Percentiles rank a stretch among this genome's conserved stretches.
These are phyloP conservation scores for Keithomyces neogunnii DNA, from an alignment of 2,329 filamentous ascomycete species.

Conservation along the genomic window DNA sequence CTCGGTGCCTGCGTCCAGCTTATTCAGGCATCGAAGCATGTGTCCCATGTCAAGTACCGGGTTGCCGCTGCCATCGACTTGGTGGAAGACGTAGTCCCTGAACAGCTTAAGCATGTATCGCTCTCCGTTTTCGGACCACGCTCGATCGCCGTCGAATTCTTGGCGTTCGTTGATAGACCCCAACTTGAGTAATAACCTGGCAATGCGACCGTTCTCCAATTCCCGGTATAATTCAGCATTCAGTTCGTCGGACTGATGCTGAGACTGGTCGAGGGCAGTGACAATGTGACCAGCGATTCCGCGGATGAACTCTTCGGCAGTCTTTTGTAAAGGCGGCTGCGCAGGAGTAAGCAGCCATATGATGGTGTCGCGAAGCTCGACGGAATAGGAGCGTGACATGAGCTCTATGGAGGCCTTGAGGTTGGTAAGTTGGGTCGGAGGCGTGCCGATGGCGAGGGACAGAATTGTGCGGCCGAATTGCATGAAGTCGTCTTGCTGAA, in stretches of 20 bases:
- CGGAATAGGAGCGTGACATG: constrained; percentile 67
- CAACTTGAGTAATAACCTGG: constrained; percentile 73
- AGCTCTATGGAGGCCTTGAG: constrained; percentile 65
- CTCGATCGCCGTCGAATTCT: constrained; percentile 67
- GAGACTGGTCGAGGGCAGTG: constrained; percentile 63
- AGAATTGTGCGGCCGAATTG: constrained; percentile 80
- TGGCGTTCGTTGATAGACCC: constrained; percentile 83
- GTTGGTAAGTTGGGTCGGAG: constrained; percentile 46
- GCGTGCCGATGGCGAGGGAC: constrained; percentile 66
- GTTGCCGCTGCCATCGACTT: constrained; percentile 76
- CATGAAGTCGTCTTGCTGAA: constrained; percentile 81
- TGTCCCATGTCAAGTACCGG: constrained; percentile 82
- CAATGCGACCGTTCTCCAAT: constrained; percentile 80
- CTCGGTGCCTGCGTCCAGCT: constrained; percentile 81
- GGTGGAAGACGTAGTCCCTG: constrained; percentile 94
- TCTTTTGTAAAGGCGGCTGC: constrained; percentile 49
- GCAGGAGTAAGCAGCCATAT: constrained; percentile 70
- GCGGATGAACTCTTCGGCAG: constrained; percentile 69
- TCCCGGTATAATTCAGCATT: constrained; percentile 66
- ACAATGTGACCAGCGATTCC: constrained; percentile 73
- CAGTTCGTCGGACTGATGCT: constrained; percentile 72
- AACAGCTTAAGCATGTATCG: constrained; percentile 91
- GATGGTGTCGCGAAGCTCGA: constrained; percentile 70
- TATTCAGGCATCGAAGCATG: constrained; percentile 79
- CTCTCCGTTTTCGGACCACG: constrained; percentile 89